Base-by-base conservation (phyloP, 768 basidiomycete genomes). In the Phaffia tasmanica region DNA sequence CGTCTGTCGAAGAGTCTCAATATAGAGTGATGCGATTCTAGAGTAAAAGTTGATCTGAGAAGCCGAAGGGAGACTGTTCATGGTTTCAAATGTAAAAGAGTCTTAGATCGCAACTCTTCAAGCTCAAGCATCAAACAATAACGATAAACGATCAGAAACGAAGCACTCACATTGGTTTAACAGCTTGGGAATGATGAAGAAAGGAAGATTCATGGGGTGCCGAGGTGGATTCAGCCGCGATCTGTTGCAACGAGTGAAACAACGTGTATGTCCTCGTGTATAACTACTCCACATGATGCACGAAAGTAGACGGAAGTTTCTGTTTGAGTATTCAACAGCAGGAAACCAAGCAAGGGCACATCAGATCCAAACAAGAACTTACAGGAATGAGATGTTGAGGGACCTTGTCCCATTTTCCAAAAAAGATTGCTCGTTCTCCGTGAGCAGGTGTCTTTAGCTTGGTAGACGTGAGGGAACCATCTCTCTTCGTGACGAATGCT, bases 301-400 rank as follows among this genome's bases (percentile, higher is more conserved):
- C 23, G 29, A 55, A 42, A 25, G 47, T 6, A 18, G 14, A 32
- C 47, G 25, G 18, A 7, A 23, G 18, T 27, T 15, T 49, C 46
- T 11, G 35, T 4, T 42, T 42, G 50, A 51, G 16, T 16, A 16
- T 51, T 16, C 50, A 16, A 51, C 50, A 23, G 53, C 4, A 16
- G n/a, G 9, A 16, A 29, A 23, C 5, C n/a, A 29, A 29, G 53
- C n/a, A 15, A 54, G 4, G 23, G 15, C 53, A 54, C 15, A 16
- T 23, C 23, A 54, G 53, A 29, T 54, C 15, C n/a, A 54, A 29
- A 15, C 5, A 9, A 29, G 35, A 27, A 51, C 56, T 65, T 48
- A 68, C 67, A 25, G 67, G 67, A n/a, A 68, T 62, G 42, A 68
- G 67, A 49, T 68, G 48, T 48, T 16, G 46, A 25, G 67, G 62